Percentiles rank a stretch among this genome's conserved stretches.
These are phyloP conservation scores for Persicaria tinctoria DNA, from an alignment of 148 eudicot genomes.

Conservation along the genomic window DNA sequence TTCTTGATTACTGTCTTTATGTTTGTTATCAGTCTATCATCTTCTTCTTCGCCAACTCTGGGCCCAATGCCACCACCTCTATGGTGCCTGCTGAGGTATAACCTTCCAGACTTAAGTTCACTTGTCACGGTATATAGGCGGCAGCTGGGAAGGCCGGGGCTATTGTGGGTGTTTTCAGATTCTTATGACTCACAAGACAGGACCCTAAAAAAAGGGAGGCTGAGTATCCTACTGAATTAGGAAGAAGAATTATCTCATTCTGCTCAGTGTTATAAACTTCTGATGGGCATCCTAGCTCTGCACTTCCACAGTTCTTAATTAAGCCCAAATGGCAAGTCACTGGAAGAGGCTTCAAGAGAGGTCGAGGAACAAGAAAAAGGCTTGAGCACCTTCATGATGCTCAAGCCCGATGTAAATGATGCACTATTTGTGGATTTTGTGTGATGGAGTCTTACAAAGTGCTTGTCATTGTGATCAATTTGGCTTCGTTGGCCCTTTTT, in stretches of 20 bases:
- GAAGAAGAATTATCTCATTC: slow-evolving; percentile 31
- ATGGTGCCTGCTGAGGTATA: slow-evolving; percentile 64
- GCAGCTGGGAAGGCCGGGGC: slow-evolving; percentile 59
- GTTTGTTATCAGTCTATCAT: slow-evolving; percentile 61
- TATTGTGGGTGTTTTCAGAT: slow-evolving; percentile 47
- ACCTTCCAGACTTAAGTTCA: slow-evolving; percentile 54
- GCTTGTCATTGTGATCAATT: too few species aligned
- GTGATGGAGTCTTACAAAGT: too few species aligned
- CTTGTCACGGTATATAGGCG: slow-evolving; percentile 56
- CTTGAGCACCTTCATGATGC: neutral
- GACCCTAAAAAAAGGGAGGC: slow-evolving; percentile 33
- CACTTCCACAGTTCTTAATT: slow-evolving; percentile 49
- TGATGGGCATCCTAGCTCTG: slow-evolving; percentile 22
- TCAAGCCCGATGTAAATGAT: too few species aligned
- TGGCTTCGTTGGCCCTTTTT: too few species aligned
- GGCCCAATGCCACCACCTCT: slow-evolving; percentile 57
- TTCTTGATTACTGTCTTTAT: slow-evolving; percentile 68
- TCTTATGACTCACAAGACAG: slow-evolving; percentile 35
- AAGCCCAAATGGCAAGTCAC: slow-evolving; percentile 47
- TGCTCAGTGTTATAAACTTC: slow-evolving; percentile 30
- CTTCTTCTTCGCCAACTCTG: slow-evolving; percentile 33
- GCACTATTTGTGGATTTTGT: too few species aligned
- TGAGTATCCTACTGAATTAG: slow-evolving; percentile 49
- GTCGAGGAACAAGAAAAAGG: slow-evolving; percentile 20
- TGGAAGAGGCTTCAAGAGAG: slow-evolving; percentile 45